Evolutionary conservation across 1,284 basidiomycete genomes (phyloP).

Genomic region (Marasmius oreades): DNA sequence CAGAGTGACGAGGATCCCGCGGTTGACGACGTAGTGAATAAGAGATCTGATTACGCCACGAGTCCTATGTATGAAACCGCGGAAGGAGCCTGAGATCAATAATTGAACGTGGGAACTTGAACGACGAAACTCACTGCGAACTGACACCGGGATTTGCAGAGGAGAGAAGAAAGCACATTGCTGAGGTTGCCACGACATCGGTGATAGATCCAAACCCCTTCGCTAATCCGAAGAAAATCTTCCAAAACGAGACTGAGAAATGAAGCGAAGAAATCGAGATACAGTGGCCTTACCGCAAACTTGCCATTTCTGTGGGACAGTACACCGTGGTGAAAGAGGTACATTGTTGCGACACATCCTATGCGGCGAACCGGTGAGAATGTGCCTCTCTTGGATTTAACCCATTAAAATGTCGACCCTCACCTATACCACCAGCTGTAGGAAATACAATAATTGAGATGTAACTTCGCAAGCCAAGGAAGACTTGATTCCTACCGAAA

Average conservation of each 20-base stretch:
- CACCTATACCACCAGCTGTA: constrained; percentile 23
- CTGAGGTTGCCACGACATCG: constrained; percentile 39
- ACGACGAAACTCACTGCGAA: constrained; percentile 20
- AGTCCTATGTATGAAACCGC: constrained; percentile 22
- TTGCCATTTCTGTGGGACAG: constrained; percentile 24
- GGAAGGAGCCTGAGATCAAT: not conserved
- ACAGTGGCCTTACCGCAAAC: constrained; percentile 27
- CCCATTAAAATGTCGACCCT: not conserved
- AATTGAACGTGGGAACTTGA: not conserved
- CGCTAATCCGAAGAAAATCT: constrained; percentile 38
- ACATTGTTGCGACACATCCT: constrained; percentile 28
- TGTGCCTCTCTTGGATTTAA: too few relatives aligned
- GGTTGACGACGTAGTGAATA: constrained; percentile 27
- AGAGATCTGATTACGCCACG: constrained; percentile 31
- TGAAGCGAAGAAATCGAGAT: not conserved
- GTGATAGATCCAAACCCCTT: constrained; percentile 40
- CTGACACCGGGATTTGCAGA: constrained; percentile 31
- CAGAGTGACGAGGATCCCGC: constrained; percentile 22
- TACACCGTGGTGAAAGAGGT: constrained; percentile 25
- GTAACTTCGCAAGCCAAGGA: not conserved
- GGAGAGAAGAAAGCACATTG: constrained; percentile 36
- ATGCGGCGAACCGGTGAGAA: not conserved
- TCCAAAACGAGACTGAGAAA: not conserved
- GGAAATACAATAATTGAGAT: not conserved
- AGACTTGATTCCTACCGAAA: constrained; percentile 19